Percentiles rank a stretch among this genome's conserved stretches.
phyloP scores from a whole-genome alignment of 495 filamentous ascomycete genomes.

The Annulohypoxylon nitens region DNA sequence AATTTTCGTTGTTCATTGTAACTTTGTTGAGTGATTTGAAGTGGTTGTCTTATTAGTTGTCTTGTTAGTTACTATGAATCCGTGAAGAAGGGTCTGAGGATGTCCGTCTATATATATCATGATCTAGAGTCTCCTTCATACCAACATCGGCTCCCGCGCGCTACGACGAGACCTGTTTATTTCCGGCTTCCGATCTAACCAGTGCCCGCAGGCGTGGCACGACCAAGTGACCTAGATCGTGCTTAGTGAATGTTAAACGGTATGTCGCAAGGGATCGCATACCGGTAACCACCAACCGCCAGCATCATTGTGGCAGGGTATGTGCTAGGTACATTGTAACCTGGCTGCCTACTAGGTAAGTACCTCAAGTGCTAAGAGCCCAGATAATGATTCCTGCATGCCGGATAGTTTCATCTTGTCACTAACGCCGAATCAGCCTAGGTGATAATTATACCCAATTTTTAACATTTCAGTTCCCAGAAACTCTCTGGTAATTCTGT shows the following conservation, averaged over 20 bases:
- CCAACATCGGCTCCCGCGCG: neutral
- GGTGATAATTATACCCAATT: neutral
- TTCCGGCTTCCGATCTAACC: neutral
- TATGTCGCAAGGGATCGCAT: neutral
- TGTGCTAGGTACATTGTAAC: neutral
- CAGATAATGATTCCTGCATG: neutral
- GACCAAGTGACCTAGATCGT: neutral
- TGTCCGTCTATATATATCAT: neutral
- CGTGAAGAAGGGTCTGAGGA: neutral
- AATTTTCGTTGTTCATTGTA: conserved; percentile 31
- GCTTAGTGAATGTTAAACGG: neutral
- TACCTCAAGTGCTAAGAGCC: neutral
- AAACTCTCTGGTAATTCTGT: neutral
- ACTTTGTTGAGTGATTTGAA: neutral
- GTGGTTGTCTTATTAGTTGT: neutral
- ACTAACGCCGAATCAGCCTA: neutral
- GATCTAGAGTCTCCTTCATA: neutral
- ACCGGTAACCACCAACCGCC: neutral
- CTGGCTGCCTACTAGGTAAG: neutral
- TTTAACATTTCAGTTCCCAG: neutral
- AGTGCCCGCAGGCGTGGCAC: neutral
- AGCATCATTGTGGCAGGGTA: neutral
- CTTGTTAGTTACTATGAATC: neutral
- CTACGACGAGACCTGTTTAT: neutral
- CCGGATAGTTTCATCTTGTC: neutral